These are phyloP conservation scores for Tetrahymena thermophila DNA, from an alignment of 73 alveolate genomes.

Conservation along the genomic window DNA sequence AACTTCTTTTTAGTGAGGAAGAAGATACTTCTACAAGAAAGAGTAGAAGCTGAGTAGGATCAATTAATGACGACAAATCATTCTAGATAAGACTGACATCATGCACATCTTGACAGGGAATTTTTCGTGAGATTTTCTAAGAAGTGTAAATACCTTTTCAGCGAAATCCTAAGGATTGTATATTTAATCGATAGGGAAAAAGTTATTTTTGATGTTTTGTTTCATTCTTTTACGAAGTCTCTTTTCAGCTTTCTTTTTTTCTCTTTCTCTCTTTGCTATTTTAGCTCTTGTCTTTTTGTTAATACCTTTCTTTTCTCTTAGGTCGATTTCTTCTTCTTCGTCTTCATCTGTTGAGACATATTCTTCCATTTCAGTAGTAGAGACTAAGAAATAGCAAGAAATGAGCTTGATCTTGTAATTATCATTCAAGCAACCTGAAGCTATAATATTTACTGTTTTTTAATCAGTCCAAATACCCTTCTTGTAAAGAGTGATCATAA, in stretches of 20 bases:
- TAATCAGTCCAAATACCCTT: slow-evolving; percentile 88
- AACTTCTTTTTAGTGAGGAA: slow-evolving; percentile 25
- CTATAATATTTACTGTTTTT: slow-evolving; percentile 77
- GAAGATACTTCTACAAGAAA: slow-evolving; percentile 22
- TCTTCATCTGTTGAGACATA: slow-evolving; percentile 69
- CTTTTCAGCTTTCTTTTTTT: neutral
- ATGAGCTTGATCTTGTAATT: slow-evolving; percentile 73
- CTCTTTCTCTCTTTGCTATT: neutral
- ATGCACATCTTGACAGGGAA: slow-evolving; percentile 29
- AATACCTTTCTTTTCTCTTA: slow-evolving; percentile 31
- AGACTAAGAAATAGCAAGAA: slow-evolving; percentile 79
- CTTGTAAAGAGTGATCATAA: slow-evolving; percentile 72
- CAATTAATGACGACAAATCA: slow-evolving; percentile 27
- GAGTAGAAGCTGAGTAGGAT: slow-evolving; percentile 6
- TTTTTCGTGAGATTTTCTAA: slow-evolving; percentile 23
- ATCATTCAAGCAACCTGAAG: slow-evolving; percentile 77
- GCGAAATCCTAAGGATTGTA: slow-evolving; percentile 37
- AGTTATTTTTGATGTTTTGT: neutral
- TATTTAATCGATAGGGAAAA: slow-evolving; percentile 26
- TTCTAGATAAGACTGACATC: slow-evolving; percentile 35
- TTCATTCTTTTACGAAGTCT: neutral
- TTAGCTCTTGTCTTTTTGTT: neutral
- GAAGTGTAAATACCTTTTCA: slow-evolving; percentile 22
- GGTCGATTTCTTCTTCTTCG: slow-evolving; percentile 61
- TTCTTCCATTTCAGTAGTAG: slow-evolving; percentile 59